Percentiles rank a stretch among this genome's conserved stretches.
phyloP scores from a whole-genome alignment of 73 alveolate species.

The Stentor coeruleus region DNA sequence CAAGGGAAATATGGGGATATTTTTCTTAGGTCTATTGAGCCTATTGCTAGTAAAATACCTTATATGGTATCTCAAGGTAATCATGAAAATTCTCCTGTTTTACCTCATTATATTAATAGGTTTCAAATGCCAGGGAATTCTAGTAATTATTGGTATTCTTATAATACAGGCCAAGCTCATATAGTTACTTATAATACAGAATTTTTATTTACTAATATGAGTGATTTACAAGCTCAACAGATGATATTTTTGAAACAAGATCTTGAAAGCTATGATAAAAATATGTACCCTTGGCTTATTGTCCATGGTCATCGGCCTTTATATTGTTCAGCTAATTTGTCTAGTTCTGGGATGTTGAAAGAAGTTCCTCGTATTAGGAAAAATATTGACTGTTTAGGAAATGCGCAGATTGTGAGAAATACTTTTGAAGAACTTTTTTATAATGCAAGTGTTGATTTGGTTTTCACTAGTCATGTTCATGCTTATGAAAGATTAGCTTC shows the following conservation, averaged over 20 bases:
- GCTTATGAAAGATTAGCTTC: slow-evolving; percentile 22
- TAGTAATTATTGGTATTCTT: background rate
- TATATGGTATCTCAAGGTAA: slow-evolving; percentile 14
- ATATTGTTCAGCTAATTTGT: background rate
- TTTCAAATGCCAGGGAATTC: slow-evolving; percentile 19
- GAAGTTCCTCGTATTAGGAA: background rate
- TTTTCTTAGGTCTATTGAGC: background rate
- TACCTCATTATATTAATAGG: background rate
- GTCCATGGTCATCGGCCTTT: slow-evolving; percentile 18
- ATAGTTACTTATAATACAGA: background rate
- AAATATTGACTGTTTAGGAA: background rate
- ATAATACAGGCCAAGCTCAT: background rate
- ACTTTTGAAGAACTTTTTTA: background rate
- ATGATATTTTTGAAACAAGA: background rate
- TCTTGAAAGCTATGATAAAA: background rate
- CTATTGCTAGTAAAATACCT: slow-evolving; percentile 11
- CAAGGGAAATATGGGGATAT: slow-evolving; percentile 1
- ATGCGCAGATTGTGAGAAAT: background rate
- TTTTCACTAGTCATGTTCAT: background rate
- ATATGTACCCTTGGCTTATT: background rate
- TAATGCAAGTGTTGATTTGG: background rate
- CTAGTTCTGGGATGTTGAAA: background rate
- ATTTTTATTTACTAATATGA: background rate
- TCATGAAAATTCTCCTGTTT: background rate
- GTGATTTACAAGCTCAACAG: background rate